Conservation (phyloP, 306 rosid species). For the Argentina anserina region DNA sequence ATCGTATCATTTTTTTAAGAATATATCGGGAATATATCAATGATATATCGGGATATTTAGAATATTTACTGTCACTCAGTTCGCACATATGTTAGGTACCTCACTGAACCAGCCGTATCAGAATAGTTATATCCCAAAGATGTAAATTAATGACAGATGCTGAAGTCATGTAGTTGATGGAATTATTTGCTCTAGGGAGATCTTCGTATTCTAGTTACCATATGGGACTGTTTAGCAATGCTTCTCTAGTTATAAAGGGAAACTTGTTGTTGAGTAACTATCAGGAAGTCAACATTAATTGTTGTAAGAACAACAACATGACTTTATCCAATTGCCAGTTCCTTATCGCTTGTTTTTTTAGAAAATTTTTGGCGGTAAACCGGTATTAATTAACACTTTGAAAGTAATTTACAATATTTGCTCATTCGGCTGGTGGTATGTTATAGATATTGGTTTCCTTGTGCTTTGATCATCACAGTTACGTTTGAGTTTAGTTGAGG, state of each 20-base stretch:
- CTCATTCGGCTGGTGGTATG: not conserved
- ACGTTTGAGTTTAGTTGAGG: too few relatives aligned
- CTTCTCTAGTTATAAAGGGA: not conserved
- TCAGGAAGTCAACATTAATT: too few relatives aligned
- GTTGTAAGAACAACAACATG: too few relatives aligned
- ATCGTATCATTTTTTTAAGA: too few relatives aligned
- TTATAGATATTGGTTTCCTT: not conserved
- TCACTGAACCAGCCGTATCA: not conserved
- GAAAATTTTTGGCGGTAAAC: not conserved
- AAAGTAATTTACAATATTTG: not conserved
- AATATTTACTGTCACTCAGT: too few relatives aligned
- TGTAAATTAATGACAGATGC: not conserved
- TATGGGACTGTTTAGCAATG: constrained; percentile 17
- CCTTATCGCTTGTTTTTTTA: not conserved
- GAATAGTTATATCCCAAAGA: not conserved
- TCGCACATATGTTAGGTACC: not conserved
- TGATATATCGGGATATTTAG: too few relatives aligned
- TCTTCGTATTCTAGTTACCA: not conserved
- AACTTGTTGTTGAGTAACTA: not conserved
- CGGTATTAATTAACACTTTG: too few relatives aligned
- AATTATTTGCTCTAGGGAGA: constrained; percentile 20
- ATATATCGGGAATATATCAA: too few relatives aligned
- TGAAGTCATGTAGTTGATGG: constrained; percentile 10
- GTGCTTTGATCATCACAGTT: not conserved
- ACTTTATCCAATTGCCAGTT: not conserved